These are phyloP conservation scores for Tribonema minus DNA, from an alignment of 108 stramenopile species.

Conservation along the genomic window DNA sequence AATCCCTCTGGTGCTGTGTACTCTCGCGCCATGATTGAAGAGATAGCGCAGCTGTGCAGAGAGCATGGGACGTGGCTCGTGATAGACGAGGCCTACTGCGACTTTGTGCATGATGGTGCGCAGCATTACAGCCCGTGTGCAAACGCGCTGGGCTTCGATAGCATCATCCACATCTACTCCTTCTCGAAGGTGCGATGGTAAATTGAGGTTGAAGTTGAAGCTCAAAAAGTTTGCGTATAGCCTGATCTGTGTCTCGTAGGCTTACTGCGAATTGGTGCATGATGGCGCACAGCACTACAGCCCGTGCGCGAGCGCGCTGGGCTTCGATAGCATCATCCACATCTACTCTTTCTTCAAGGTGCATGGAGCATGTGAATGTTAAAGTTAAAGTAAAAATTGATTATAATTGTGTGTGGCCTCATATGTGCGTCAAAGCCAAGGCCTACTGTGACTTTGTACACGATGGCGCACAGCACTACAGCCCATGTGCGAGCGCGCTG, in stretches of 20 bases:
- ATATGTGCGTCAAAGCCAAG: not conserved
- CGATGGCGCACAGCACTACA: conserved; percentile 9
- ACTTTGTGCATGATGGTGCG: conserved; percentile 67
- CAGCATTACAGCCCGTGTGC: not conserved
- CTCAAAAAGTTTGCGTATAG: no score
- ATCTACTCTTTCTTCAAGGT: not conserved
- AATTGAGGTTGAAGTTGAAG: no score
- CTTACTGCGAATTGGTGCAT: conserved; percentile 84
- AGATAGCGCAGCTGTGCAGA: conserved; percentile 65
- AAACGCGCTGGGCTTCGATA: not conserved
- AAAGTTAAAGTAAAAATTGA: not conserved
- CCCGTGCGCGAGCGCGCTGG: not conserved
- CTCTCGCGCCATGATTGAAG: conserved; percentile 57
- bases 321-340: not conserved
- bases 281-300: conserved; percentile 20
- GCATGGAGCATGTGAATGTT: not conserved
- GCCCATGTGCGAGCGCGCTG: conserved; percentile 30
- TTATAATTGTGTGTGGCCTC: not conserved
- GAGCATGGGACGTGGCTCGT: conserved; percentile 71
- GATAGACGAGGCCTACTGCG: conserved; percentile 87
- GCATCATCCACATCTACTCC: not conserved
- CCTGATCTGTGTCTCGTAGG: no score
- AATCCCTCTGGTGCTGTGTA: conserved; percentile 83
- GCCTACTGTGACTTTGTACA: not conserved
- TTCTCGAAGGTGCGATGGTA: not conserved